Conservation (phyloP, 1,284 basidiomycete genomes). For the Cryptococcus hybrid region DNA sequence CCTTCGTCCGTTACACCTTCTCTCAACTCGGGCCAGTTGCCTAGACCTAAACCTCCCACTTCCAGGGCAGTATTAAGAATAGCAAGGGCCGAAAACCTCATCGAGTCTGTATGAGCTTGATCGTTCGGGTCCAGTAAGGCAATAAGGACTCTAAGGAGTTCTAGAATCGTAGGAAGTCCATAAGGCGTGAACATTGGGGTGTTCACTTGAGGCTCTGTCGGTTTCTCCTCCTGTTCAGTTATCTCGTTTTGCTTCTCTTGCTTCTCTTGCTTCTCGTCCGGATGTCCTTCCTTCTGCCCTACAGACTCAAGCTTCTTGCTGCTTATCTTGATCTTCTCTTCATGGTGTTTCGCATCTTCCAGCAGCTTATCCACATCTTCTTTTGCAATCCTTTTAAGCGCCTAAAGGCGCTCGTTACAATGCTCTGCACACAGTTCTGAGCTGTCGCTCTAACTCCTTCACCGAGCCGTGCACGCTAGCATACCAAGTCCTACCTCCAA, state of each 20-base stretch:
- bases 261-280: conserved; percentile 17
- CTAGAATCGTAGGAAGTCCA: conserved; percentile 88
- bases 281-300: neutral
- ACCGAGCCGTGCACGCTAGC: conserved; percentile 92
- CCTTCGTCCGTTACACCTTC: conserved; percentile 66
- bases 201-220: neutral
- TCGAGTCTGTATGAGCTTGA: conserved; percentile 93
- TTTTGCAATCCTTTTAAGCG: conserved; percentile 62
- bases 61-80: conserved; percentile 91
- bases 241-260: conserved; percentile 2
- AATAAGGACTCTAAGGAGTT: conserved; percentile 89
- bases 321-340: conserved; percentile 4
- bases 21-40: conserved; percentile 56
- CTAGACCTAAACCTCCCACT: conserved; percentile 71
- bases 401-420: conserved; percentile 78
- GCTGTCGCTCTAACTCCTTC: conserved; percentile 74
- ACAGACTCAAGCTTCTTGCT: neutral
- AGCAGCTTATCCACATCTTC: conserved; percentile 40
- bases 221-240: neutral
- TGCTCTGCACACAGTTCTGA: conserved; percentile 85
- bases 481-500: conserved; percentile 96
- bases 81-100: conserved; percentile 81
- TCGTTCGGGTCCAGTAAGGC: conserved; percentile 94
- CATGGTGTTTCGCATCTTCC: conserved; percentile 25
- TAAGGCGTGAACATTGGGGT: conserved; percentile 56